Conservation (phyloP, 352 stramenopile species). For the Pythium brassicae region DNA sequence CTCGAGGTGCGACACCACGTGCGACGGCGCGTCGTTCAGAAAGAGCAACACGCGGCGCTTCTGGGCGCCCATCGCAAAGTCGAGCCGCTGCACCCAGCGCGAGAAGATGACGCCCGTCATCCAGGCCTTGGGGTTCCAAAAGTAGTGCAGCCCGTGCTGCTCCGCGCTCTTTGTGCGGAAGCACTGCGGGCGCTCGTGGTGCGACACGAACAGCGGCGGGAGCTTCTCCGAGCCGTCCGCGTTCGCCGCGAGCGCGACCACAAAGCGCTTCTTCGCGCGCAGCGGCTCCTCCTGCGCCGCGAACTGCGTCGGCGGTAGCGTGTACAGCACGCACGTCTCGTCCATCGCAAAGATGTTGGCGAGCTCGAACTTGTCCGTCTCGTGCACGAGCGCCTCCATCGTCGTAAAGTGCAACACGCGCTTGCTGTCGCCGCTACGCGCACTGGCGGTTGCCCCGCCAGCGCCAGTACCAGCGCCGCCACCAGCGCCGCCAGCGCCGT, state of each 20-base stretch:
- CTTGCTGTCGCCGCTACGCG: constrained; percentile 5
- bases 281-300: constrained; percentile 42
- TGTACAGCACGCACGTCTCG: constrained; percentile 74
- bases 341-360: constrained; percentile 76
- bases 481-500: constrained; percentile 3
- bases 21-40: constrained; percentile 72
- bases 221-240: constrained; percentile 73
- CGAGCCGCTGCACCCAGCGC: constrained; percentile 73
- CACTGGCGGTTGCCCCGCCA: not conserved
- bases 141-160: constrained; percentile 79
- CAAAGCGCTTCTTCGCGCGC: constrained; percentile 66
- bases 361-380: constrained; percentile 74
- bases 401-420: constrained; percentile 55
- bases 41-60: constrained; percentile 77
- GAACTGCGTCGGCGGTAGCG: constrained; percentile 46
- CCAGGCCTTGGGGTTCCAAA: constrained; percentile 79
- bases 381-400: constrained; percentile 51
- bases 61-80: constrained; percentile 73
- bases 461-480: not conserved
- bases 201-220: constrained; percentile 77
- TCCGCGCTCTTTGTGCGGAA: constrained; percentile 75
- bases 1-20: constrained; percentile 72
- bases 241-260: constrained; percentile 61
- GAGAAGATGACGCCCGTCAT: constrained; percentile 85
- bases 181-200: constrained; percentile 71